Evolutionary conservation across 345 rosid genomes (phyloP), one percentile per base, ranked within the genome.

Genomic region (Noccaea caerulescens): DNA sequence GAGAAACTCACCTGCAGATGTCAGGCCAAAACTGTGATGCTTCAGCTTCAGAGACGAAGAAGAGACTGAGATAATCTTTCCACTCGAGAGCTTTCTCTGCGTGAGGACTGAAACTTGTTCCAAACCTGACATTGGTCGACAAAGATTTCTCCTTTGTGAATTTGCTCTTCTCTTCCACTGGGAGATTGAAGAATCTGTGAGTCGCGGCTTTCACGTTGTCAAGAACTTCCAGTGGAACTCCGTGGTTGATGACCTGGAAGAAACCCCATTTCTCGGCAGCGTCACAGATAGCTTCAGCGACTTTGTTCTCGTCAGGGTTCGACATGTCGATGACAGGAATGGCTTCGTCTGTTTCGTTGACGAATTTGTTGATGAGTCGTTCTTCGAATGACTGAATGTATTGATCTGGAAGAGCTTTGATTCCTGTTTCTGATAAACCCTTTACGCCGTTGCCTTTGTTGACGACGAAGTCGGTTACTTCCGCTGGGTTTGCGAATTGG

Each of bases 251-350:
- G 8, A 82, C 73, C 54, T 84, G 88, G n/a, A 84, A 82, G 72
- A 77, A 80, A 3, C 88, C 88, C 83, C 82, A 84, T 39, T 63
- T 77, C 78, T 79, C 82, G 10, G 84, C 84, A 30, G 88, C 88
- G 3, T 80, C 79, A 36, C 86, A 75, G 4, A 82, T 65, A 0
- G 82, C 82, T 37, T 79, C 62, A 14, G 83, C 82, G 25, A 80
- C 69, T 27, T 20, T 65, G 0, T 52, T 16, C 53, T 81, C 83
- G 2, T 82, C 77, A 27, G 68, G 78, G 2, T 81, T 52, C 1
- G 83, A 79, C 77, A 84, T 79, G 42, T 84, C 84, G 25, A 82
- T 81, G 0, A 84, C 73, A 0, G 88, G 84, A 6, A 82, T 81
- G 2, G 83, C 77, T 37, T 65, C 80, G 38, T 39, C 65, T 30